Conservation (phyloP, 2,329 filamentous ascomycete genomes). For the Hansfordia pulvinata region DNA sequence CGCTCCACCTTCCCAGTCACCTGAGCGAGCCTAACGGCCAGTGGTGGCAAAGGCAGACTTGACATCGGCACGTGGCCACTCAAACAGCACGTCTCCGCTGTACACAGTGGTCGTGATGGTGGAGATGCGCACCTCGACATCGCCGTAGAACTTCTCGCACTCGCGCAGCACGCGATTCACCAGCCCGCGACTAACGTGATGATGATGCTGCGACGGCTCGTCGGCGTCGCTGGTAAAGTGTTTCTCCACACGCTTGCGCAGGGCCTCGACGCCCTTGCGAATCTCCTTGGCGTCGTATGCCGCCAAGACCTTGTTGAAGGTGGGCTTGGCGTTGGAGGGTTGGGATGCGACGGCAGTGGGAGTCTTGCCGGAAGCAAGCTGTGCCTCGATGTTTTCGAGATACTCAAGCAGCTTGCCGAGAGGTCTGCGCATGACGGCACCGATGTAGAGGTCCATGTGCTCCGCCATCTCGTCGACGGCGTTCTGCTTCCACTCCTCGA, state of each 20-base stretch:
- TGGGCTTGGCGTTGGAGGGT: constrained; percentile 67
- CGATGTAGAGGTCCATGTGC: constrained; percentile 78
- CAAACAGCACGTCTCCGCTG: constrained; percentile 48
- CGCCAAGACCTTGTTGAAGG: constrained; percentile 77
- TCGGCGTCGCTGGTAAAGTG: constrained; percentile 89
- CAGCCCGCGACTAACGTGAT: constrained; percentile 44
- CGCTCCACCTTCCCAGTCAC: constrained; percentile 12
- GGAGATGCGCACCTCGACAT: constrained; percentile 47
- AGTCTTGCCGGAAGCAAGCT: constrained; percentile 45
- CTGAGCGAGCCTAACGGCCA: constrained; percentile 16
- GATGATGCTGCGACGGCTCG: too few species aligned
- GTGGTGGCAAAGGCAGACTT: constrained; percentile 37
- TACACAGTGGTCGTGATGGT: constrained; percentile 49
- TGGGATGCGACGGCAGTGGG: constrained; percentile 58
- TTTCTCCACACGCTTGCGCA: constrained; percentile 89
- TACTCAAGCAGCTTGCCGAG: constrained; percentile 87
- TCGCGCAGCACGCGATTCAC: constrained; percentile 44
- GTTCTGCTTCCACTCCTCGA: constrained; percentile 71
- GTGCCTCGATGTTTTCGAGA: constrained; percentile 74
- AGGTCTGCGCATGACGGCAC: constrained; percentile 76
- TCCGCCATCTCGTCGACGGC: constrained; percentile 69
- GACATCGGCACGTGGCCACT: constrained; percentile 52
- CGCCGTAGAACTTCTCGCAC: constrained; percentile 49
- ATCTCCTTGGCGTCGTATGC: constrained; percentile 75
- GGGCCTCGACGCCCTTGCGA: constrained; percentile 74